A percentile compares a stretch with the other conserved stretches of the same genome.
These are phyloP conservation scores for Polymyxa betae DNA, from an alignment of 208 protist species.

Conservation along the genomic window DNA sequence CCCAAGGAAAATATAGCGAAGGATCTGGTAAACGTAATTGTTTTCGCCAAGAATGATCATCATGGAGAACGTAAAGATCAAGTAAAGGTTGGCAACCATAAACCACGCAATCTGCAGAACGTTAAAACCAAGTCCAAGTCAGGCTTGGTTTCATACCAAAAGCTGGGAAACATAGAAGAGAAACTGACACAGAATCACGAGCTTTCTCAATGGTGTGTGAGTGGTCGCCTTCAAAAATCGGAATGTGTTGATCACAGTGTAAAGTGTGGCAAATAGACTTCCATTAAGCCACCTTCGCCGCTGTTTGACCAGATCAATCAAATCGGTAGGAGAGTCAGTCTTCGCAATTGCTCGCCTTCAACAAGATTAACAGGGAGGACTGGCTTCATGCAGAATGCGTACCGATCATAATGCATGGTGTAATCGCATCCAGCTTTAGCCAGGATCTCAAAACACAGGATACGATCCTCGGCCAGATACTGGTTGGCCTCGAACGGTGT, in stretches of 20 bases:
- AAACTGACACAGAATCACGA: background rate
- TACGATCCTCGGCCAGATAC: background rate
- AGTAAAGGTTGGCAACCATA: background rate
- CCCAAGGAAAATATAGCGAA: background rate
- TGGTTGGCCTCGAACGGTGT: conserved; percentile 16
- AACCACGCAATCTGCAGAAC: background rate
- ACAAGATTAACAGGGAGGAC: too few relatives aligned
- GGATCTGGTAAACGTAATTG: background rate
- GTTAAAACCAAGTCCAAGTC: too few relatives aligned
- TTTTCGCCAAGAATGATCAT: background rate
- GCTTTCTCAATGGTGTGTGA: background rate
- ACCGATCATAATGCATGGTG: background rate
- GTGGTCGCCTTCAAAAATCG: background rate
- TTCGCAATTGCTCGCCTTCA: background rate
- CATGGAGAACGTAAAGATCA: background rate
- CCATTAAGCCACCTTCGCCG: background rate
- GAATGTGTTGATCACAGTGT: background rate
- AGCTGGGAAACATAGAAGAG: background rate
- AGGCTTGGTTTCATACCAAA: too few relatives aligned
- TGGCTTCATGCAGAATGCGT: too few relatives aligned
- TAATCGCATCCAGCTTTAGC: background rate
- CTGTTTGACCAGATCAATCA: background rate
- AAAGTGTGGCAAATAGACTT: background rate
- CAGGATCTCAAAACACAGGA: background rate
- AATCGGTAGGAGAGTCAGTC: background rate